Conservation (phyloP, 495 filamentous ascomycete species). For the Podospora bellae-mahoneyi region DNA sequence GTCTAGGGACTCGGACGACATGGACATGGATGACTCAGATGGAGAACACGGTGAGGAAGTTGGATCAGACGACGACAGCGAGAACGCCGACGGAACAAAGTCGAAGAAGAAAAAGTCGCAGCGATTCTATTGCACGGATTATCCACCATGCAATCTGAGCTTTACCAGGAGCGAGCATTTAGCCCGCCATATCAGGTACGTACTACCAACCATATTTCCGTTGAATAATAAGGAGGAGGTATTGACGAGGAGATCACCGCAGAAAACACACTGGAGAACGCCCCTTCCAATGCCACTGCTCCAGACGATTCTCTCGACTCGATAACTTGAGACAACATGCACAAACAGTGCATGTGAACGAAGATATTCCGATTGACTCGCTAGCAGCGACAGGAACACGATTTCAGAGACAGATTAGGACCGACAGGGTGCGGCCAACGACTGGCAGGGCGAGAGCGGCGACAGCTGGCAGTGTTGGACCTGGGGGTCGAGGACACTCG, state of each 20-base stretch:
- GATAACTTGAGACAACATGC: conserved; percentile 97
- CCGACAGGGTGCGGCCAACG: conserved; percentile 65
- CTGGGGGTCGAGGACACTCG: conserved; percentile 71
- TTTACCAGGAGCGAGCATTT: conserved; percentile 97
- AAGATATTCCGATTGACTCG: conserved; percentile 91
- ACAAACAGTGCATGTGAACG: conserved; percentile 96
- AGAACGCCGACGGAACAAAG: conserved; percentile 60
- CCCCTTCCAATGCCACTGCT: conserved; percentile 96
- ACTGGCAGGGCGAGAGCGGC: conserved; percentile 69
- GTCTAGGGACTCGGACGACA: conserved; percentile 68
- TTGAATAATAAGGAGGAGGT: conserved; percentile 9
- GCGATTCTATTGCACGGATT: conserved; percentile 95
- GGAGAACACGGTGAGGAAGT: conserved; percentile 55
- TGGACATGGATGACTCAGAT: conserved; percentile 74
- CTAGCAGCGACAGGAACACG: conserved; percentile 89
- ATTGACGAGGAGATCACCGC: not conserved
- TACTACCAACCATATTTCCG: not conserved
- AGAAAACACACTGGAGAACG: conserved; percentile 98
- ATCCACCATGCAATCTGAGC: conserved; percentile 88
- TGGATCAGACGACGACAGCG: conserved; percentile 74
- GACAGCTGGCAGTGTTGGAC: conserved; percentile 61
- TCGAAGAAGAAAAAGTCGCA: conserved; percentile 96
- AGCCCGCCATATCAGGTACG: conserved; percentile 84
- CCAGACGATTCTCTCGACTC: conserved; percentile 89
- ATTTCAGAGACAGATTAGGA: conserved; percentile 91